phyloP scores from a whole-genome alignment of 305 asterid genomes.

The Fraxinus dipetala region DNA sequence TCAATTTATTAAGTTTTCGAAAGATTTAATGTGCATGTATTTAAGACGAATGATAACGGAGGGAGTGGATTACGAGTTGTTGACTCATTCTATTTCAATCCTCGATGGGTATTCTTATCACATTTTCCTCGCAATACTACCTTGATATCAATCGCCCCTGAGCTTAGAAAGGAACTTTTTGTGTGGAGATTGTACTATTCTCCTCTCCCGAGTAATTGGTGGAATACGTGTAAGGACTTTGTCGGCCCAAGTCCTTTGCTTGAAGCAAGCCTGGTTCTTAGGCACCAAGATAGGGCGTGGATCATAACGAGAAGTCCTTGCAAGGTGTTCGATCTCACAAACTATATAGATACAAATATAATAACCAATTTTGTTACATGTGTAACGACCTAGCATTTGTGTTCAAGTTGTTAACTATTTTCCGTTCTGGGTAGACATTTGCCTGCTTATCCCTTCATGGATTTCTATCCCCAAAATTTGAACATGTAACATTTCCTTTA shows the following conservation, averaged over 20 bases:
- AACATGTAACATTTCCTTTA: too few species aligned
- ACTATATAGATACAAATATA: neutral
- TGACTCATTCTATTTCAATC: neutral
- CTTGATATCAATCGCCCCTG: neutral
- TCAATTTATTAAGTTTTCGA: neutral
- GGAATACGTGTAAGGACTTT: neutral
- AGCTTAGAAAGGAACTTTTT: too few species aligned
- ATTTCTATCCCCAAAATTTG: too few species aligned
- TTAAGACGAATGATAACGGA: neutral
- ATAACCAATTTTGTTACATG: neutral
- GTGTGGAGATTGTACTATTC: too few species aligned
- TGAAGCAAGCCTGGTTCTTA: neutral
- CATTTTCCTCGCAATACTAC: neutral
- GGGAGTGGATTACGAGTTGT: neutral
- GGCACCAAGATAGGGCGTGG: neutral
- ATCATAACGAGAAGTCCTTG: neutral
- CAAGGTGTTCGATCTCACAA: neutral
- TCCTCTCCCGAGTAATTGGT: neutral
- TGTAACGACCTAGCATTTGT: neutral
- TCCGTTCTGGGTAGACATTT: neutral
- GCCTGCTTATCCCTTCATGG: neutral
- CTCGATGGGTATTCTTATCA: neutral
- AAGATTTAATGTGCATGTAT: neutral
- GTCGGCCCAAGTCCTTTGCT: neutral
- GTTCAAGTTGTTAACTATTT: neutral